Evolutionary conservation across 2,329 filamentous ascomycete genomes (phyloP).

Genomic region (Decorospora gaudefroyi): DNA sequence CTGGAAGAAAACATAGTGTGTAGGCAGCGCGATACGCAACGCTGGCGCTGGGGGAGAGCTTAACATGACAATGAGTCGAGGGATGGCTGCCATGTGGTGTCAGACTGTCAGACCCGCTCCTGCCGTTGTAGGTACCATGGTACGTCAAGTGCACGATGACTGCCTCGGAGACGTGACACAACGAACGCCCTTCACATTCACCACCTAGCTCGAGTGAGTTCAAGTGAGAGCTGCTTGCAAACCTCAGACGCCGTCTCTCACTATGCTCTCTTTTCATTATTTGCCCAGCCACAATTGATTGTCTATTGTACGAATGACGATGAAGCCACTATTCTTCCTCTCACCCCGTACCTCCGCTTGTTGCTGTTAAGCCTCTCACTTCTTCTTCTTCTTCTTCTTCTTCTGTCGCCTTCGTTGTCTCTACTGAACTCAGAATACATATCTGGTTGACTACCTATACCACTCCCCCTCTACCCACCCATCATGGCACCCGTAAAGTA

Average conservation of each 20-base stretch:
- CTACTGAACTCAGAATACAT: background rate
- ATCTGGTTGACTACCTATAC: background rate
- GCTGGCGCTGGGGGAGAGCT: no score
- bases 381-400: background rate
- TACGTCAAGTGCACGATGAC: constrained; percentile 3
- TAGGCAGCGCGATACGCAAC: no score
- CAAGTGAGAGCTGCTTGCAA: background rate
- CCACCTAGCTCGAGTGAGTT: background rate
- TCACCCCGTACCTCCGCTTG: background rate
- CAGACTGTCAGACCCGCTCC: no score
- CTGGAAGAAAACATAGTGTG: no score
- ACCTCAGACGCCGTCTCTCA: no score
- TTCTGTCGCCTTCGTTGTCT: background rate
- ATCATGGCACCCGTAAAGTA: background rate
- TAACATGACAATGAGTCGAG: background rate
- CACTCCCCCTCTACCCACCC: background rate
- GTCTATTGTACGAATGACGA: constrained; percentile 3
- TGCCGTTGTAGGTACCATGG: no score
- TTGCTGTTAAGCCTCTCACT: background rate
- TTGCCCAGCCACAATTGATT: background rate
- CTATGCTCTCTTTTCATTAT: background rate
- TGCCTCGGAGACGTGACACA: no score
- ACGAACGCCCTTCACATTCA: constrained; percentile 15
- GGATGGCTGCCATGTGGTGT: background rate
- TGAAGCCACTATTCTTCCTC: background rate